A percentile compares a stretch with the other conserved stretches of the same genome.
These are phyloP conservation scores for Flagelloscypha sp. DNA, from an alignment of 768 basidiomycete species.

Conservation along the genomic window DNA sequence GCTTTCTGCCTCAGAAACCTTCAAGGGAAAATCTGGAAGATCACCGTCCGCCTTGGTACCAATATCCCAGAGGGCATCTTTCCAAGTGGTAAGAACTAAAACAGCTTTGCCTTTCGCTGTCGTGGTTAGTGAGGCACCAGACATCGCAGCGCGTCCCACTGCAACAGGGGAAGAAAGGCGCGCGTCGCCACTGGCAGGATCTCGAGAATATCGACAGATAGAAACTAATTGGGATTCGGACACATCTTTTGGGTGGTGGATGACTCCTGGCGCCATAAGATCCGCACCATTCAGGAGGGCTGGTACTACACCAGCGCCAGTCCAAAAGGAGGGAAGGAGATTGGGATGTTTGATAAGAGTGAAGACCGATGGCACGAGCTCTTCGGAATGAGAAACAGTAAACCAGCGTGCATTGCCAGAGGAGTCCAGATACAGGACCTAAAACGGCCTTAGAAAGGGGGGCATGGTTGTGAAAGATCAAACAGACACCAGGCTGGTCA, in stretches of 20 bases:
- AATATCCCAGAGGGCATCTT: slow-evolving; percentile 67
- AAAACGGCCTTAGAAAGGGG: slow-evolving; percentile 4
- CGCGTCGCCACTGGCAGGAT: slow-evolving; percentile 19
- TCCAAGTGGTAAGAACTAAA: slow-evolving; percentile 64
- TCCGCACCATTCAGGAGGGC: slow-evolving; percentile 74
- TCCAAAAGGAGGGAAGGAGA: slow-evolving; percentile 63
- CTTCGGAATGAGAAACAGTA: slow-evolving; percentile 57
- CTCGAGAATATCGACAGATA: slow-evolving; percentile 41
- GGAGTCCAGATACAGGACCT: slow-evolving; percentile 58
- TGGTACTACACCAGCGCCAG: slow-evolving; percentile 63
- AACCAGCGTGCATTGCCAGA: slow-evolving; percentile 78
- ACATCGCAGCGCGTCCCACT: slow-evolving; percentile 63
- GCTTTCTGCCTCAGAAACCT: no score
- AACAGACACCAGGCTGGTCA: slow-evolving; percentile 58
- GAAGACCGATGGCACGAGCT: slow-evolving; percentile 74
- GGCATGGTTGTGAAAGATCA: slow-evolving; percentile 2
- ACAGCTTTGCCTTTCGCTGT: slow-evolving; percentile 73
- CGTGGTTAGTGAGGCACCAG: slow-evolving; percentile 36
- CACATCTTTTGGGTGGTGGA: slow-evolving; percentile 40
- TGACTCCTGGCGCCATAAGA: slow-evolving; percentile 81
- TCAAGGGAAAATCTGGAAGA: slow-evolving; percentile 39
- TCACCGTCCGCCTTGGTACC: slow-evolving; percentile 59
- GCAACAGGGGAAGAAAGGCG: slow-evolving; percentile 61
- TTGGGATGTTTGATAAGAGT: slow-evolving; percentile 70
- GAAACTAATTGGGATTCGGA: slow-evolving; percentile 48